phyloP scores from a whole-genome alignment of 768 basidiomycete species.

The Exsudoporus frostii region DNA sequence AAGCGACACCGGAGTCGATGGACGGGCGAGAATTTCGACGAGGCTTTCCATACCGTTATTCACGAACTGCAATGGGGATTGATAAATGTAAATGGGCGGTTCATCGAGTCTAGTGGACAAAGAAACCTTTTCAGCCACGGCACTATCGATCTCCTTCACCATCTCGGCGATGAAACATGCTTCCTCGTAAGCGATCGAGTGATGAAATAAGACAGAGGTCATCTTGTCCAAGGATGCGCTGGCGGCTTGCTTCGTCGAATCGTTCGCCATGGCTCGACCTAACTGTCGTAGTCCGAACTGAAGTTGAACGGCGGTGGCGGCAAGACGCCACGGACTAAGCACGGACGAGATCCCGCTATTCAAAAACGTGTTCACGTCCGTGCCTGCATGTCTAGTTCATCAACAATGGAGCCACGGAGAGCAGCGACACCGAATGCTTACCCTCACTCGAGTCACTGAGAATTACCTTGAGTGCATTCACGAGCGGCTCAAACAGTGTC shows the following conservation, averaged over 20 bases:
- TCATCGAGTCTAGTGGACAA: not conserved
- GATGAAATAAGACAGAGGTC: constrained; percentile 63
- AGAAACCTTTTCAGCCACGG: constrained; percentile 64
- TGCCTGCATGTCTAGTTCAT: constrained; percentile 14
- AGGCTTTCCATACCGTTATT: constrained; percentile 71
- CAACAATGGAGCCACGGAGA: too few relatives aligned
- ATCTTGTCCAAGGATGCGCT: constrained; percentile 63
- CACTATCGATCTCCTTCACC: constrained; percentile 62
- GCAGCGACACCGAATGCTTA: constrained; percentile 27
- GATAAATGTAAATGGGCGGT: not conserved
- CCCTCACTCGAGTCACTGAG: constrained; percentile 62
- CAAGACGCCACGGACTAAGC: constrained; percentile 80
- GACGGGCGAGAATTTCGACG: constrained; percentile 47
- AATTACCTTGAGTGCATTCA: constrained; percentile 64
- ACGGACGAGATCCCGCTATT: constrained; percentile 64
- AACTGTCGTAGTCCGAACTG: constrained; percentile 74
- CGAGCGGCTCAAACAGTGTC: constrained; percentile 55
- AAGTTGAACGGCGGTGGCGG: constrained; percentile 76
- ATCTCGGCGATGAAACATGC: constrained; percentile 84
- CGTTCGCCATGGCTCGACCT: constrained; percentile 62
- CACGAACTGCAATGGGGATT: constrained; percentile 50
- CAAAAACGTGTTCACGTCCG: constrained; percentile 47
- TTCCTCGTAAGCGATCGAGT: constrained; percentile 73
- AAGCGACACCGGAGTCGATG: constrained; percentile 24
- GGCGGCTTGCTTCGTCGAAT: constrained; percentile 49